Evolutionary conservation across 2,329 filamentous ascomycete species (phyloP), one percentile per base, ranked within the genome.

Genomic region (Aspergillus flavus): DNA sequence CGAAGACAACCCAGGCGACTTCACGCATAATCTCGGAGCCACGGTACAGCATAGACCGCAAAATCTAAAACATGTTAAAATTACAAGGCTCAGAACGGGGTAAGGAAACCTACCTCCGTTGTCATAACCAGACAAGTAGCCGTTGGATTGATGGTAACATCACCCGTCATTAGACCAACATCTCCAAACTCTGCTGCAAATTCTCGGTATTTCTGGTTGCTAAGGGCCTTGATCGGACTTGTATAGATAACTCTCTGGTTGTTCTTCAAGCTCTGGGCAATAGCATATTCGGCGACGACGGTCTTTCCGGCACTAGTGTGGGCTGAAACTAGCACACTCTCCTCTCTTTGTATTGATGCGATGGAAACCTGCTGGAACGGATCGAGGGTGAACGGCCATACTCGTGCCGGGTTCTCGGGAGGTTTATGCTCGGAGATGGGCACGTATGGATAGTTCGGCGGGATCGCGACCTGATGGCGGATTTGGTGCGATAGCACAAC

Each of bases 21-120:
- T 99, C 95, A 69, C 95, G 93, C 94, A 99, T 99, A 68, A 99
- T 98, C 81, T 99, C 95, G 0, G 95, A 98, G 64, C 95, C 95
- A 70, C 95, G 88, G 79, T 99, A 99, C 80, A 99, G 78, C 95
- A 99, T 99, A 21, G 94, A 98, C 56, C 95, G 91, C 75, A 99
- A 80, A 93, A 99, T 99, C 82, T 83, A 57, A 45, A 28, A 39
- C 64, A 69, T 55, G 36, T 21, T 30, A 50, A 21, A 16, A 19
- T 58, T 53, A 39, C 21, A 28, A 34, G 34, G 32, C 45, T 10
- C 28, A 57, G n/a, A 43, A n/a, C 34, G 16, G 16, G n/a, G 26
- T 11, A 23, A 41, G 21, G 12, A 28, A 28, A 32, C 73, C 63
- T 73, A 82, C 80, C 77, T 99, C 95, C 0, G 95, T 99, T 0